Percentiles rank a stretch among this genome's conserved stretches.
These are phyloP conservation scores for Terana coerulea DNA, from an alignment of 768 basidiomycete species.

Conservation along the genomic window DNA sequence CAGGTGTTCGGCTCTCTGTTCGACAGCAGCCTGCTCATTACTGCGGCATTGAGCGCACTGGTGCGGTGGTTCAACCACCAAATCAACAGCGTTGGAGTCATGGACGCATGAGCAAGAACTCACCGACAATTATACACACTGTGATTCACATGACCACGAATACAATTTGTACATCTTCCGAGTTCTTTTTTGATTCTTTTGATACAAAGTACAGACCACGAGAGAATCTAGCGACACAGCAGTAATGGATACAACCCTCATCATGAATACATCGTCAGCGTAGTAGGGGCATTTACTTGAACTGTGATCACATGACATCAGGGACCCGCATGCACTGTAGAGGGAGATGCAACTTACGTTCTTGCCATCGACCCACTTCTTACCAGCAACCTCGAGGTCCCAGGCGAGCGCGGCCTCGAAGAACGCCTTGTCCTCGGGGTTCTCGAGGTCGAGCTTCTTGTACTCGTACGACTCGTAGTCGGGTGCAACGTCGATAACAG, in stretches of 20 bases:
- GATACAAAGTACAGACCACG: constrained; percentile 11
- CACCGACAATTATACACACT: neutral
- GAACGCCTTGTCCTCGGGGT: constrained; percentile 77
- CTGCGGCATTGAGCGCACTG: constrained; percentile 45
- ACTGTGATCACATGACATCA: constrained; percentile 12
- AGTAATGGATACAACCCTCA: constrained; percentile 16
- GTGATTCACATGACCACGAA: neutral
- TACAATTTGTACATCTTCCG: constrained; percentile 4
- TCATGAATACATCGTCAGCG: neutral
- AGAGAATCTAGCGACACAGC: constrained; percentile 14
- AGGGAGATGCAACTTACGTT: constrained; percentile 52
- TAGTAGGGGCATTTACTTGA: constrained; percentile 22
- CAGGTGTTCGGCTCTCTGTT: constrained; percentile 72
- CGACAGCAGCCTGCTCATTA: constrained; percentile 65
- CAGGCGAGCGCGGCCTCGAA: constrained; percentile 92
- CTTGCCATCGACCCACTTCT: constrained; percentile 90
- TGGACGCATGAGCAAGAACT: neutral
- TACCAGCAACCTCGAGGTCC: constrained; percentile 87
- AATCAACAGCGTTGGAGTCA: constrained; percentile 29
- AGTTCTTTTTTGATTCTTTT: constrained; percentile 7
- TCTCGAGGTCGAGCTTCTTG: constrained; percentile 70
- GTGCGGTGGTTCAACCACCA: constrained; percentile 53
- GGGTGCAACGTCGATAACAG: constrained; percentile 77
- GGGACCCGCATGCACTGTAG: neutral
- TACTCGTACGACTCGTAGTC: constrained; percentile 90